Evolutionary conservation across 805 yeast genomes (phyloP).

Genomic region (Candida bentonensis): DNA sequence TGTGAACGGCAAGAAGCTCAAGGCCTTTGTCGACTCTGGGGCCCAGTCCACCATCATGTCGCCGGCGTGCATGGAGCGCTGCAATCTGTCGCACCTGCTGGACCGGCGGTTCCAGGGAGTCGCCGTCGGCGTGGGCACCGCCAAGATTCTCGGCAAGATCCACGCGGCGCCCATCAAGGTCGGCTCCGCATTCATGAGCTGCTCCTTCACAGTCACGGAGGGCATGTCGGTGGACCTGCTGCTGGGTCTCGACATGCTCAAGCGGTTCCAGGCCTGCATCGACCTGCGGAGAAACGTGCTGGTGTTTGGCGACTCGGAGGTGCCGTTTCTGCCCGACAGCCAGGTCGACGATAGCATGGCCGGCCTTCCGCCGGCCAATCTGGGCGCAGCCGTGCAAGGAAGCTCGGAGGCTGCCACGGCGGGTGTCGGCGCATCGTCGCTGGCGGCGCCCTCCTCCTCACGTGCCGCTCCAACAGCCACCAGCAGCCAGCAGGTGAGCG

Average conservation of each 20-base stretch:
- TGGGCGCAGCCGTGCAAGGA: constrained; percentile 3
- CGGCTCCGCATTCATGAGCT: constrained; percentile 49
- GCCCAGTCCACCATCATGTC: constrained; percentile 82
- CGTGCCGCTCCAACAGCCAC: constrained; percentile 1
- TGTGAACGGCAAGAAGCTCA: constrained; percentile 67
- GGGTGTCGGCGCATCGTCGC: constrained; percentile 14
- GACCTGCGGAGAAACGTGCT: constrained; percentile 57
- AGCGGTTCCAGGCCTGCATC: constrained; percentile 71
- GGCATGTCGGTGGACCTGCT: constrained; percentile 42
- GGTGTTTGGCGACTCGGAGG: constrained; percentile 56
- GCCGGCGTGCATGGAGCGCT: constrained; percentile 57
- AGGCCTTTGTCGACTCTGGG: constrained; percentile 94
- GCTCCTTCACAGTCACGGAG: constrained; percentile 61
- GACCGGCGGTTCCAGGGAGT: constrained; percentile 71
- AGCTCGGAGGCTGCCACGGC: constrained; percentile 14
- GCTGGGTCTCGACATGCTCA: constrained; percentile 81
- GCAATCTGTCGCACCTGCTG: constrained; percentile 56
- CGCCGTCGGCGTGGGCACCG: constrained; percentile 84
- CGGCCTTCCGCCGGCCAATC: neutral
- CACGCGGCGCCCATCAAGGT: constrained; percentile 81
- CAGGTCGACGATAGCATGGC: constrained; percentile 33
- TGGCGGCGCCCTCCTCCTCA: constrained; percentile 4
- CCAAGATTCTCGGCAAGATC: constrained; percentile 65
- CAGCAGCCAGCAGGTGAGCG: constrained; percentile 5
- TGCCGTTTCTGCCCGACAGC: constrained; percentile 57